These are phyloP conservation scores for Vigna reflexopilosa DNA, from an alignment of 306 rosid species.

Conservation along the genomic window DNA sequence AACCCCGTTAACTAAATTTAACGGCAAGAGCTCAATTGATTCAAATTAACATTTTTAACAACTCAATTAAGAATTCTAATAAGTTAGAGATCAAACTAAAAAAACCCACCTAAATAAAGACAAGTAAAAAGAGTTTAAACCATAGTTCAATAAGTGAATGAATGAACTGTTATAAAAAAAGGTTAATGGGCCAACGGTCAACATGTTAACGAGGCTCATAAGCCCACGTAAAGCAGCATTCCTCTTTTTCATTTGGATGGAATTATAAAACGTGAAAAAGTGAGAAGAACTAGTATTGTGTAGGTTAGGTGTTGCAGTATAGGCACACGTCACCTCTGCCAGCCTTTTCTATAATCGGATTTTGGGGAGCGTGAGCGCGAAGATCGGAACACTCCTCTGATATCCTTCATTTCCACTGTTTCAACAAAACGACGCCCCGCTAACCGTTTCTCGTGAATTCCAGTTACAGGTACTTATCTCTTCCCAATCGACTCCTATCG, in stretches of 20 bases:
- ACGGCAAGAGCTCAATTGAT: rapidly evolving
- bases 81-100: rapidly evolving
- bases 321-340: conserved; percentile 36
- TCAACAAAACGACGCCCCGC: conserved; percentile 5
- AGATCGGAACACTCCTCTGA: conserved; percentile 40
- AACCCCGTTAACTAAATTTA: too few relatives aligned
- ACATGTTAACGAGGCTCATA: background rate
- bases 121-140: too few relatives aligned
- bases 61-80: too few relatives aligned
- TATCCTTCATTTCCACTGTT: conserved; percentile 11
- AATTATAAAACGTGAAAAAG: background rate
- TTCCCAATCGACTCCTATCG: conserved; percentile 14
- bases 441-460: background rate
- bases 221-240: conserved; percentile 5
- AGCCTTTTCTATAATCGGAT: conserved; percentile 22
- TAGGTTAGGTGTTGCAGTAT: conserved; percentile 43
- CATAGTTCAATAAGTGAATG: too few relatives aligned
- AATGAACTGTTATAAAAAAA: too few relatives aligned
- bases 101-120: too few relatives aligned
- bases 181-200: too few relatives aligned
- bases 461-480: conserved; percentile 42
- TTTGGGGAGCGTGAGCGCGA: conserved; percentile 49
- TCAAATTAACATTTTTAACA: too few relatives aligned
- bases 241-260: background rate
- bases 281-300: background rate